Evolutionary conservation across 768 basidiomycete species (phyloP), one percentile per base, ranked within the genome.

Genomic region (Trametes elegans): DNA sequence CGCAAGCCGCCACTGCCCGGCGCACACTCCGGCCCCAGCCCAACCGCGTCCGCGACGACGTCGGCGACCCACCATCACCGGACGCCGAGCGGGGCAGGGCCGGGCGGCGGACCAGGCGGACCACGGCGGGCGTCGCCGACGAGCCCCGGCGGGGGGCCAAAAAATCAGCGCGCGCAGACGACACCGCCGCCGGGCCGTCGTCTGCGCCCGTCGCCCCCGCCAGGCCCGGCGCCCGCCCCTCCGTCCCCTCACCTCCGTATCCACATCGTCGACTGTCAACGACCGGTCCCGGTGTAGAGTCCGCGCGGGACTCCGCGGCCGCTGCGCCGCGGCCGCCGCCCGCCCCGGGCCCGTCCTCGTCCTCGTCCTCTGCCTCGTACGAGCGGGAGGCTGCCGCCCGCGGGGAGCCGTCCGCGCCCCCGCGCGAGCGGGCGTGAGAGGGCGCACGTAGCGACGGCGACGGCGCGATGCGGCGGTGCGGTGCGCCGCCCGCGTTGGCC

Each of bases 91-190:
- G n/a, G n/a, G n/a, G n/a, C n/a, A n/a, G n/a, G n/a, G n/a, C n/a
- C n/a, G n/a, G n/a, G n/a, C 10, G 34, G 11, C 34, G n/a, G n/a
- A 35, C 34, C 34, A n/a, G n/a, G 34, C 26, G 26, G 39, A 7
- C 38, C 21, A 10, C 18, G 18, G 9, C 41, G 41, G 21, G 31
- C 40, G 13, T 35, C 35, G 29, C 50, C 41, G 19, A 31, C 41
- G n/a, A 50, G 21, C 42, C 51, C 34, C n/a, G n/a, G 44, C 68
- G 7, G 13, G 58, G 79, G 76, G 78, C 68, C 84, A 87, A 87
- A 88, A 87, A 87, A 88, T 78, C 85, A 53, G 78, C 73, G 65
- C 81, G 85, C 86, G 86, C 86, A 87, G 86, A 85, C 80, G 85
- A 78, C 77, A 77, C 79, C 64, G 65, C 64, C 54, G 66, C 84